Evolutionary conservation across 2,329 filamentous ascomycete species (phyloP), one percentile per base, ranked within the genome.

Genomic region (Septoria petroselini): DNA sequence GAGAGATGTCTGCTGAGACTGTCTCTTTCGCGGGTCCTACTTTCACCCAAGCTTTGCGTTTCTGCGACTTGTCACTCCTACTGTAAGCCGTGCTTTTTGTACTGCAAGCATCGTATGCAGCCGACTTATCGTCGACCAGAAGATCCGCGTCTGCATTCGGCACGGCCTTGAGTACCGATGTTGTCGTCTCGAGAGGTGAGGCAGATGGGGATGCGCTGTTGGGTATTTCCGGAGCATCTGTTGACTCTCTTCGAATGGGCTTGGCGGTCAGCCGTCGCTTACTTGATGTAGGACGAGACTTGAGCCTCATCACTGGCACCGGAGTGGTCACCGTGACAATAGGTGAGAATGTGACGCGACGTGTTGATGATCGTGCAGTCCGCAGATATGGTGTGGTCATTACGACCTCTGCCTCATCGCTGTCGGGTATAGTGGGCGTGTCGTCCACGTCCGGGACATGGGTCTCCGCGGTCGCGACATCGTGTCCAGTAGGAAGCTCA

Each of bases 261-360:
- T 18, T 48, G 23, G 2, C 12, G 9, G 18, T 9, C 29, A 27
- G 23, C 15, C n/a, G 14, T 18, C 12, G 38, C 8, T 21, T 41
- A 19, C 17, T 34, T 8, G 15, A 29, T 33, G 29, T 25, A 3
- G 12, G 31, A 12, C 46, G 18, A 29, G 33, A 19, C 38, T 21
- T 41, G 2, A 9, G 14, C 23, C 9, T 34, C 33, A 12, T 25
- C 14, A 42, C 15, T 12, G 33, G 31, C 31, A 35, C 25, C 15
- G 44, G 40, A 6, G 45, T 53, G 4, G 45, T 40, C 9, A 53
- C 45, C 7, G 41, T 45, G 8, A 53, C 50, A 7, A 48, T 12
- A 6, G 50, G 50, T 5, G 46, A 49, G 25, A 53, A 53, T 1
- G 50, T 49, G 37, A 53, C 50, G 25, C 42, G 50, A 21, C 50